Percentiles rank a stretch among this genome's conserved stretches.
Evolutionary conservation across 805 yeast species (phyloP).

Genomic region (Huiozyma sinensis): DNA sequence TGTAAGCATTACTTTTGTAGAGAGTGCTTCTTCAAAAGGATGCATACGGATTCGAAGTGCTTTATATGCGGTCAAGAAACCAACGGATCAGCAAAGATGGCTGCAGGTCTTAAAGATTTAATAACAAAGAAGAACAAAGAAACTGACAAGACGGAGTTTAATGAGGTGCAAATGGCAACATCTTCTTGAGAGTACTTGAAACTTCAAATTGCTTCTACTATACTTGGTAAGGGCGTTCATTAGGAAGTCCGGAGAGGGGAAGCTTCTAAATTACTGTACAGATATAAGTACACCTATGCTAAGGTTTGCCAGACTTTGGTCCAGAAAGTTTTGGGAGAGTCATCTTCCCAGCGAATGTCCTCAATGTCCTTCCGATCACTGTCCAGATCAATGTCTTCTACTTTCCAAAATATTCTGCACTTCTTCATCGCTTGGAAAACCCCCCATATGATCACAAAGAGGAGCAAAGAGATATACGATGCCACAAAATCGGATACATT

Average conservation of each 20-base stretch:
- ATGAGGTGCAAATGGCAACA: too few species aligned
- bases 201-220: too few species aligned
- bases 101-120: slow-evolving; percentile 29
- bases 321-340: slow-evolving; percentile 32
- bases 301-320: background rate
- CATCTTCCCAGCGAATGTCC: slow-evolving; percentile 10
- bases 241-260: too few species aligned
- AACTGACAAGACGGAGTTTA: too few species aligned
- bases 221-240: too few species aligned
- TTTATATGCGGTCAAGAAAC: slow-evolving; percentile 51
- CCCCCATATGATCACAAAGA: slow-evolving; percentile 44
- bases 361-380: slow-evolving; percentile 41
- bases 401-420: slow-evolving; percentile 33
- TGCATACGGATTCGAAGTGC: slow-evolving; percentile 37
- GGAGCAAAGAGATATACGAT: slow-evolving; percentile 55
- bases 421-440: slow-evolving; percentile 43
- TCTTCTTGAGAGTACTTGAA: too few species aligned
- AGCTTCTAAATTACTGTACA: too few species aligned
- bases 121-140: slow-evolving; percentile 6
- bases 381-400: slow-evolving; percentile 30
- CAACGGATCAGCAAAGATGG: slow-evolving; percentile 47
- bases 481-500: slow-evolving; percentile 49
- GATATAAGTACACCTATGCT: too few species aligned
- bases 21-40: slow-evolving; percentile 42
- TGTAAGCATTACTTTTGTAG: slow-evolving; percentile 62